Evolutionary conservation across 805 yeast species (phyloP), one percentile per base, ranked within the genome.

Genomic region (Priceomyces haplophilus): DNA sequence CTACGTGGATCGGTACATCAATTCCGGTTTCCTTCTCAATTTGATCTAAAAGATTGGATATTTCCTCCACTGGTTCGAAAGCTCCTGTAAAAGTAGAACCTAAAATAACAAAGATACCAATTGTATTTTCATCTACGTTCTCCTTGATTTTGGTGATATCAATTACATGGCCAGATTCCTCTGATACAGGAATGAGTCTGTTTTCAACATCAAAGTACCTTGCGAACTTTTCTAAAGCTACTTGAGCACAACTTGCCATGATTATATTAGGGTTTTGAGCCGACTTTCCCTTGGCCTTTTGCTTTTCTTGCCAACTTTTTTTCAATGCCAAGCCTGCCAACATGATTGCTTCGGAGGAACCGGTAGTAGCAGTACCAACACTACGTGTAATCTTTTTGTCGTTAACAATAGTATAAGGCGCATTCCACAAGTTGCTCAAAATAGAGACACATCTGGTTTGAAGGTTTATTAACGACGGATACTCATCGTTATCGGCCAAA

Each of bases 71-170:
- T 41, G 85, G 78, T 61, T 89, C 97, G 65, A 86, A 88, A 38
- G 89, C 89, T 45, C 97, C 97, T 4, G 97, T 89, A 64, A 85
- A 89, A 10, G 97, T 89, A 7, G 96, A 85, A 1, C 97, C 97
- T 52, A 89, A 58, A 55, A 89, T 88, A 17, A 84, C 95, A 65
- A 81, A 89, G 34, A 87, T 78, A 53, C 97, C 97, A 66, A 89
- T 88, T 11, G 97, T 89, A 69, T 90, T 88, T 61, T 90, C 97
- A 63, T 89, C 97, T 31, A 86, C 71, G 46, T 78, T 67, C 42
- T 80, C 80, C 58, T 74, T 74, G 56, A 90, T 73, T 51, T 78
- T 70, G 27, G 73, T 55, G 21, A 76, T 62, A 57, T 86, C 90
- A 54, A 89, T 71, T 45, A 82, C 71, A 63, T 83, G 85, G 51